These are phyloP conservation scores for Mycotypha africana DNA, from an alignment of 371 early-diverging fungal genomes.

Conservation along the genomic window DNA sequence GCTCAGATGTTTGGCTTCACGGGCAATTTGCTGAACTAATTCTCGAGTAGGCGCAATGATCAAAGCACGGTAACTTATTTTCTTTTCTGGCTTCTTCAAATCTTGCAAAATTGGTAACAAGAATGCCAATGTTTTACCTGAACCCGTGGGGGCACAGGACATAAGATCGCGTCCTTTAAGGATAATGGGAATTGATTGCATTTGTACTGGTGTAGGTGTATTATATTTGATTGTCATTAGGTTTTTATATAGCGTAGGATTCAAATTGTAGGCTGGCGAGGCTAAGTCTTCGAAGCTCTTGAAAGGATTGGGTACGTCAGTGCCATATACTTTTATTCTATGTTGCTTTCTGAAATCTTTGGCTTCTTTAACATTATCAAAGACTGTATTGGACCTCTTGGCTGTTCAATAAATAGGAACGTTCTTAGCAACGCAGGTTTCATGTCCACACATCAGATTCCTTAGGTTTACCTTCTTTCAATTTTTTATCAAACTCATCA, in stretches of 20 bases:
- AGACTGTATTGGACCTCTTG: constrained; percentile 9
- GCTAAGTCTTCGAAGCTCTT: constrained; percentile 73
- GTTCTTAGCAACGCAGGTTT: background rate
- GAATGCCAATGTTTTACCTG: constrained; percentile 99
- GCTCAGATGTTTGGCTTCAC: constrained; percentile 66
- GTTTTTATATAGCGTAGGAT: constrained; percentile 63
- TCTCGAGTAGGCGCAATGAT: constrained; percentile 98
- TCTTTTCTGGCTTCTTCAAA: constrained; percentile 65
- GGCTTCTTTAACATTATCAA: constrained; percentile 27
- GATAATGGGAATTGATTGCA: constrained; percentile 87
- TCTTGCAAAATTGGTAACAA: constrained; percentile 88
- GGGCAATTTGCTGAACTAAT: constrained; percentile 91
- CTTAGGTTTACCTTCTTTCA: constrained; percentile 1
- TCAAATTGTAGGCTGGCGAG: constrained; percentile 62
- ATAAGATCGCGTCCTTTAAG: constrained; percentile 82
- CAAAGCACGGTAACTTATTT: constrained; percentile 75
- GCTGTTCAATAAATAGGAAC: background rate
- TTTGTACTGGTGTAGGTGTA: constrained; percentile 97
- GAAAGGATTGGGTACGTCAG: constrained; percentile 84
- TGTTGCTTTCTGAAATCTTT: constrained; percentile 61
- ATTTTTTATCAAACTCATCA: background rate
- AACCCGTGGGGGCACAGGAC: constrained; percentile 94
- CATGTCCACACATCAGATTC: too few species aligned
- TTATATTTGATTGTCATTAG: constrained; percentile 58
- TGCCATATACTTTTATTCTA: constrained; percentile 79